Base-by-base conservation (phyloP, 176 grass and related monocot genomes). In the Otatea glauca region DNA sequence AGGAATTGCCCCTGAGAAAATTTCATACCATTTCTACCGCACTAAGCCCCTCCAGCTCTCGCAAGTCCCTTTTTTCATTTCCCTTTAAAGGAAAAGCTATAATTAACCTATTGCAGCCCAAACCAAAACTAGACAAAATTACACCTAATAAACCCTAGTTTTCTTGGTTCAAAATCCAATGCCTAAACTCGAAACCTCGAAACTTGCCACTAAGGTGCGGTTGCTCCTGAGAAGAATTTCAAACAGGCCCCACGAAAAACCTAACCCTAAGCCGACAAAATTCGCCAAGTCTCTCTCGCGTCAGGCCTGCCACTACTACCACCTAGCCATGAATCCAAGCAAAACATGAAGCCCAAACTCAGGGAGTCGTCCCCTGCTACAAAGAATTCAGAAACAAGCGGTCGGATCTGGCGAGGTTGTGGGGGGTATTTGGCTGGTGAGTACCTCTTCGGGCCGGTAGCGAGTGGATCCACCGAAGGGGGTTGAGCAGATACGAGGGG, bases 391-490 rank as follows among this genome's bases (percentile, higher is more conserved):
- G 32, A 74, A 70, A 14, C 4, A 50, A 5, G 72, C 25, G 50
- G 56, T 73, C 72, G 86, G 72, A 90, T 86, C 66, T 65, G 35
- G 58, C 50, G 72, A 72, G 59, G 55, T 11, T 7, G 75, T 8
- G 9, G 21, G 55, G 66, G 56, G 27, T n/a, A n/a, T n/a, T n/a
- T n/a, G n/a, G n/a, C n/a, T n/a, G n/a, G n/a, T n/a, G 10, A 43
- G 76, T 84, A 80, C 62, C 88, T 81, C 50, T n/a, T 34, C 20
- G 66, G 43, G 59, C 17, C 66, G 70, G 58, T 58, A 23, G 38
- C 45, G 41, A 58, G 73, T 9, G 16, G 86, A 88, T 67, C 79
- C 72, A 49, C 18, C 21, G 62, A n/a, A 5, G 48, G 17, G 47
- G 49, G 10, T 10, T 2, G 64, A n/a, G 69, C 9, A 41, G 7